phyloP scores from a whole-genome alignment of 2,329 filamentous ascomycete genomes.

The Penicillium palitans region DNA sequence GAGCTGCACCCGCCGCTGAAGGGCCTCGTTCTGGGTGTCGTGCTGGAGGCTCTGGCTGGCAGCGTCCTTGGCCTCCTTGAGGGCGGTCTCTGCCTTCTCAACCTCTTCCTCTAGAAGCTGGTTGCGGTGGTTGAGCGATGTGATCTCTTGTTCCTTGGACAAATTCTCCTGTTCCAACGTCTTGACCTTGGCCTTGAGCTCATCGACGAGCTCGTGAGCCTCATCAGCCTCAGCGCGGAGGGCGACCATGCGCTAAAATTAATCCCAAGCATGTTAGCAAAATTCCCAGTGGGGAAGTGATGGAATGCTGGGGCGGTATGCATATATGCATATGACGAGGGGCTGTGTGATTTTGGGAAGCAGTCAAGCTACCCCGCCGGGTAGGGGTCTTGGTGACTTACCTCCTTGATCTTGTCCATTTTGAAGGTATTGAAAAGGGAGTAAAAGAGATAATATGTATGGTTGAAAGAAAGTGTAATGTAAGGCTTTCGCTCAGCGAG shows the following conservation, averaged over 20 bases:
- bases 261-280: conserved; percentile 12
- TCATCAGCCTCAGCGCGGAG: conserved; percentile 94
- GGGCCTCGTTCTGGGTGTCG: conserved; percentile 85
- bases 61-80: conserved; percentile 85
- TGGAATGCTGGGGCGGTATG: conserved; percentile 17
- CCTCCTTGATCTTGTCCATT: conserved; percentile 91
- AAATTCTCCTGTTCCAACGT: conserved; percentile 90
- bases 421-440: conserved; percentile 39
- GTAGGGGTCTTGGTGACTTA: conserved; percentile 52
- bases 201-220: conserved; percentile 75
- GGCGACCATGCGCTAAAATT: conserved; percentile 85
- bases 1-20: conserved; percentile 89
- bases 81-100: conserved; percentile 81
- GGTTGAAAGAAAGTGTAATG: conserved; percentile 34
- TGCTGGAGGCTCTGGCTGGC: conserved; percentile 80
- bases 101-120: conserved; percentile 84
- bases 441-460: conserved; percentile 26
- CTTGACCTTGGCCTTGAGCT: conserved; percentile 86
- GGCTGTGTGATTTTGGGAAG: conserved; percentile 25
- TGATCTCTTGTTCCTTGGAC: conserved; percentile 97
- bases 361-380: conserved; percentile 44
- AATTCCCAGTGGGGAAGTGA: conserved; percentile 10
- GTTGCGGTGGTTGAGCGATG: conserved; percentile 94
- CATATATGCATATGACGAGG: conserved; percentile 19
- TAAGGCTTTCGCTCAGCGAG: conserved; percentile 43